Conservation (phyloP, 2,329 filamentous ascomycete species). For the Knoxdaviesia capensis region DNA sequence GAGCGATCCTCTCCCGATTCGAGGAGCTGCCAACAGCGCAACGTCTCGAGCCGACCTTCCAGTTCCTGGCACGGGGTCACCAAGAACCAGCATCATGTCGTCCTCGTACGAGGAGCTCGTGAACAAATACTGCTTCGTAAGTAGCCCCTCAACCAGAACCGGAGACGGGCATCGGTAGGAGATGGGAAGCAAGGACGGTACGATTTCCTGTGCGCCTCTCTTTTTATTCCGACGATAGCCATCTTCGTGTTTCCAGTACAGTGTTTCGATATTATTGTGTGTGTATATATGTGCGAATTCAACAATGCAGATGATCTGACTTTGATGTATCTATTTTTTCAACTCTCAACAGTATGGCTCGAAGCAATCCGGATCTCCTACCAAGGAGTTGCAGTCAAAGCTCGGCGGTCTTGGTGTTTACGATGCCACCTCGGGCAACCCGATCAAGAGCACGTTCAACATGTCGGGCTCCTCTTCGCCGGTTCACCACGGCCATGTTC, state of each 20-base stretch:
- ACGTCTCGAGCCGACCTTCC: not conserved
- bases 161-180: too few relatives aligned
- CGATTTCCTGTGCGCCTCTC: too few relatives aligned
- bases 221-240: too few relatives aligned
- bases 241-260: too few relatives aligned
- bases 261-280: too few relatives aligned
- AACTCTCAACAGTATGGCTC: constrained; percentile 34
- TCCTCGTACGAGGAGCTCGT: constrained; percentile 91
- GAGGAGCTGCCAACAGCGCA: not conserved
- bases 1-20: too few relatives aligned
- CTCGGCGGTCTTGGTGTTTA: too few relatives aligned
- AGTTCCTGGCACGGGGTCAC: constrained; percentile 24
- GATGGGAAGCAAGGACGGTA: too few relatives aligned
- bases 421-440: constrained; percentile 17
- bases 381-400: too few relatives aligned
- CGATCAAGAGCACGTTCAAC: not conserved
- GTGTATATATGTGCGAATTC: too few relatives aligned
- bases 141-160: constrained; percentile 28
- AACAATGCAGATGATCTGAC: too few relatives aligned
- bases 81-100: constrained; percentile 46
- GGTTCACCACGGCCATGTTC: constrained; percentile 17
- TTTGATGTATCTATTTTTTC: not conserved
- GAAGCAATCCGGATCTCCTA: constrained; percentile 26
- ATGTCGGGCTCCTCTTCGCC: constrained; percentile 8
- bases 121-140: constrained; percentile 99